Base-by-base conservation (phyloP, 2,329 filamentous ascomycete species). In the Calonectria naviculata region DNA sequence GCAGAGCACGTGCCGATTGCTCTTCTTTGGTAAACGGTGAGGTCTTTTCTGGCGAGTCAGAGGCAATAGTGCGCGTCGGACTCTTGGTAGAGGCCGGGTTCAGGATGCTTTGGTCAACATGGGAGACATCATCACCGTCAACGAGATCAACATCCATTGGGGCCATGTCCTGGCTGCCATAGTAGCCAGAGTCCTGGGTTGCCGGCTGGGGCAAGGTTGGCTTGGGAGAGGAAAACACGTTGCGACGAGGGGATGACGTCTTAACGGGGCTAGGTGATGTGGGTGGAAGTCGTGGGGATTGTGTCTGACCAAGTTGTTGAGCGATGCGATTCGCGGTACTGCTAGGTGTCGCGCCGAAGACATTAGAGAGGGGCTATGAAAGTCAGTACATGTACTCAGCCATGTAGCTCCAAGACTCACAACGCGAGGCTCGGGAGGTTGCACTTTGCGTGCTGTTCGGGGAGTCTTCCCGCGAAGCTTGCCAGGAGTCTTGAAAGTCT, bases 401-500 rank as follows among this genome's bases (percentile, higher is more conserved):
- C 9, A 10, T 21, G 26, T 46, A n/a, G 73, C 13, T 71, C 49
- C 60, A 68, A 65, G 72, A 84, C 91, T 83, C 86, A 94, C 93
- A 73, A 91, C 89, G 78, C 93, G 89, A 36, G 87, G 82, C 80
- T 93, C 91, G 29, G 84, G 82, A 12, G 85, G 84, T 77, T 89
- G 87, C 60, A 83, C 84, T 80, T 93, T 95, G 67, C 91, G 89
- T 38, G 86, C 86, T 21, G 93, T 95, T 72, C 93, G 89, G 47
- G 94, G 94, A 31, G 94, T 96, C 85, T 95, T 95, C 67, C 93
- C 94, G 74, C 94, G 92, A 81, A 97, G 84, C 81, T 95, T 96
- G 68, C 94, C 94, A 4, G 94, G 94, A 42, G 94, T 97, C 81
- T 98, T 99, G 87, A 98, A 98, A n/a, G 97, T 92, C 78, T 98